Percentiles rank a stretch among this genome's conserved stretches.
Evolutionary conservation across 2,329 filamentous ascomycete species (phyloP).

Genomic region (Verticillium longisporum): DNA sequence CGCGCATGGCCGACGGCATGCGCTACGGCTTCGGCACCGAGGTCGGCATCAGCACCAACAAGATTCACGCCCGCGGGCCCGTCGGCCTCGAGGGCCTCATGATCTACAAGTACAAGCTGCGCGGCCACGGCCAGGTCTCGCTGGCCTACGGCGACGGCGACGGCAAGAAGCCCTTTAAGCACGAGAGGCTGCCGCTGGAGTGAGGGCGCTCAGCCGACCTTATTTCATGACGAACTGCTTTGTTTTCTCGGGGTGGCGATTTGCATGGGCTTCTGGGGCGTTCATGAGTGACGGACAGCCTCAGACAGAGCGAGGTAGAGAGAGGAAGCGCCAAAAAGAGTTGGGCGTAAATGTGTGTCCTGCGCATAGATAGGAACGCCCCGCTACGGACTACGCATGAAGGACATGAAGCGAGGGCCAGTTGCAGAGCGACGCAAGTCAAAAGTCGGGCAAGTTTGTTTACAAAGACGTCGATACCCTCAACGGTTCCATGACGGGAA

Average conservation of each 20-base stretch:
- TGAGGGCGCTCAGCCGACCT: not conserved
- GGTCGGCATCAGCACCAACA: conserved; percentile 97
- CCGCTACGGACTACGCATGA: not conserved
- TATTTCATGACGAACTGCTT: not conserved
- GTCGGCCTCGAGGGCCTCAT: conserved; percentile 91
- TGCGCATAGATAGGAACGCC: not conserved
- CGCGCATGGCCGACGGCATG: conserved; percentile 92
- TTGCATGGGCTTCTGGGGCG: not conserved
- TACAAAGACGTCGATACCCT: not conserved
- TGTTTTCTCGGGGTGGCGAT: not conserved
- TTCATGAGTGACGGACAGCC: too few relatives aligned
- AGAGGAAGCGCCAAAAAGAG: not conserved
- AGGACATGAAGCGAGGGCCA: not conserved
- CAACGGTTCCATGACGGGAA: not conserved
- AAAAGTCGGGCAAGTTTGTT: not conserved
- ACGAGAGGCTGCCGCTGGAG: conserved; percentile 40
- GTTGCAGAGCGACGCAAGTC: not conserved
- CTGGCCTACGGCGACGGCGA: conserved; percentile 64
- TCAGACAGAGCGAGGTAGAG: too few relatives aligned
- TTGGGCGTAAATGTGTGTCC: not conserved
- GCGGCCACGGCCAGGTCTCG: conserved; percentile 77
- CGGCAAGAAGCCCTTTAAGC: conserved; percentile 52
- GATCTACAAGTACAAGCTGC: conserved; percentile 94
- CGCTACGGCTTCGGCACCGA: conserved; percentile 96
- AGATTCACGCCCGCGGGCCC: conserved; percentile 89